phyloP scores from a whole-genome alignment of 495 filamentous ascomycete genomes.

The Collariella sp. region DNA sequence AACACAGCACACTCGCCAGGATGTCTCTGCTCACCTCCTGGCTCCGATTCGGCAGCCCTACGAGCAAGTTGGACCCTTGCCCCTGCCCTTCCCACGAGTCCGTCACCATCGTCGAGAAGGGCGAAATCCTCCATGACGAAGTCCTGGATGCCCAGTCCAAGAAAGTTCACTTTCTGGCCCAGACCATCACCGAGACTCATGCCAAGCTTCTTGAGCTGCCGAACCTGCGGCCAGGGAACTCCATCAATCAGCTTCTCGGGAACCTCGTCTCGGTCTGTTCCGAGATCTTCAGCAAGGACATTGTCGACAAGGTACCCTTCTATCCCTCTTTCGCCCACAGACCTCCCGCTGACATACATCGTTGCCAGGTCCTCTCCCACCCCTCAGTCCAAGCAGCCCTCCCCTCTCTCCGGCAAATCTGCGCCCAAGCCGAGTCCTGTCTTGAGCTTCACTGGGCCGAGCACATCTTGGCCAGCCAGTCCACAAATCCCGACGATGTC shows the following conservation, averaged over 20 bases:
- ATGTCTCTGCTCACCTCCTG: slow-evolving; percentile 14
- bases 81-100: slow-evolving; percentile 14
- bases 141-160: background rate
- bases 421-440: slow-evolving; percentile 19
- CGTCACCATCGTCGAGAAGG: slow-evolving; percentile 20
- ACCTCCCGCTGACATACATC: background rate
- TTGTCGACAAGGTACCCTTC: slow-evolving; percentile 18
- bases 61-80: slow-evolving; percentile 1
- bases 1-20: background rate
- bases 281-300: slow-evolving; percentile 18
- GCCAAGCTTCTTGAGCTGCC: slow-evolving; percentile 15
- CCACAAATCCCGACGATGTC: slow-evolving; percentile 4
- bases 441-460: slow-evolving; percentile 23
- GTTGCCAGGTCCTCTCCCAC: slow-evolving; percentile 16
- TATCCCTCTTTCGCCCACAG: background rate
- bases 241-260: slow-evolving; percentile 20
- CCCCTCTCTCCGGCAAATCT: slow-evolving; percentile 21
- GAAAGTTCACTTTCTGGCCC: slow-evolving; percentile 10
- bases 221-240: slow-evolving; percentile 8
- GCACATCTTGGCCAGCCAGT: slow-evolving; percentile 5
- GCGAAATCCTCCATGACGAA: slow-evolving; percentile 11
- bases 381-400: slow-evolving; percentile 12
- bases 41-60: slow-evolving; percentile 13
- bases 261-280: slow-evolving; percentile 22
- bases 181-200: slow-evolving; percentile 17